A percentile compares a stretch with the other conserved stretches of the same genome.
These are phyloP conservation scores for Thalassiosira ordinaria DNA, from an alignment of 352 stramenopile species.

Conservation along the genomic window DNA sequence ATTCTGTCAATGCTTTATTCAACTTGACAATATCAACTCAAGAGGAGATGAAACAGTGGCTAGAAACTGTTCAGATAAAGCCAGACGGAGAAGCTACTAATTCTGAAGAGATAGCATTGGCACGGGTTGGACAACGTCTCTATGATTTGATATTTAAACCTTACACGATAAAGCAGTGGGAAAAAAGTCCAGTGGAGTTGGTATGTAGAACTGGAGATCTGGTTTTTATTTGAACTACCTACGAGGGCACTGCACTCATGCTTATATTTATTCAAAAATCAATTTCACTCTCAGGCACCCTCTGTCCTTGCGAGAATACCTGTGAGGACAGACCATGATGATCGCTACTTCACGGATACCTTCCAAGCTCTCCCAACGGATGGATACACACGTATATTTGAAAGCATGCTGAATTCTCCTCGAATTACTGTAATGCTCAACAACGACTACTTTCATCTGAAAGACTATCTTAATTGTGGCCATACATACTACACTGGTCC, in stretches of 20 bases:
- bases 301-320: slow-evolving; percentile 81
- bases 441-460: slow-evolving; percentile 81
- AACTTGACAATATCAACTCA: slow-evolving; percentile 70
- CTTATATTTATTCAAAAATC: too few species aligned
- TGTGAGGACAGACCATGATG: slow-evolving; percentile 75
- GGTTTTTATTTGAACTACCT: too few species aligned
- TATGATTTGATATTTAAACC: slow-evolving; percentile 81
- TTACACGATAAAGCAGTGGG: slow-evolving; percentile 87
- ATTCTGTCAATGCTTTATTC: slow-evolving; percentile 86
- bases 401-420: slow-evolving; percentile 72
- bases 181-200: slow-evolving; percentile 76
- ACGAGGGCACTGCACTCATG: too few species aligned
- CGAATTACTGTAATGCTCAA: slow-evolving; percentile 75
- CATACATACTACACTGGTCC: slow-evolving; percentile 76
- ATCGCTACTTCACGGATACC: slow-evolving; percentile 79
- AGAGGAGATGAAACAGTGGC: slow-evolving; percentile 82
- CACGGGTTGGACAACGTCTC: slow-evolving; percentile 70
- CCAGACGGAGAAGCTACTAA: slow-evolving; percentile 61
- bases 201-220: too few species aligned
- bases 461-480: slow-evolving; percentile 61
- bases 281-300: too few species aligned
- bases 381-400: slow-evolving; percentile 84
- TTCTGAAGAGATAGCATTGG: slow-evolving; percentile 79
- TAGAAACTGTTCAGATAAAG: too few species aligned
- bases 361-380: slow-evolving; percentile 80